These are phyloP conservation scores for Leptomonas pyrrhocoris DNA, from an alignment of 208 protist genomes.

Conservation along the genomic window DNA sequence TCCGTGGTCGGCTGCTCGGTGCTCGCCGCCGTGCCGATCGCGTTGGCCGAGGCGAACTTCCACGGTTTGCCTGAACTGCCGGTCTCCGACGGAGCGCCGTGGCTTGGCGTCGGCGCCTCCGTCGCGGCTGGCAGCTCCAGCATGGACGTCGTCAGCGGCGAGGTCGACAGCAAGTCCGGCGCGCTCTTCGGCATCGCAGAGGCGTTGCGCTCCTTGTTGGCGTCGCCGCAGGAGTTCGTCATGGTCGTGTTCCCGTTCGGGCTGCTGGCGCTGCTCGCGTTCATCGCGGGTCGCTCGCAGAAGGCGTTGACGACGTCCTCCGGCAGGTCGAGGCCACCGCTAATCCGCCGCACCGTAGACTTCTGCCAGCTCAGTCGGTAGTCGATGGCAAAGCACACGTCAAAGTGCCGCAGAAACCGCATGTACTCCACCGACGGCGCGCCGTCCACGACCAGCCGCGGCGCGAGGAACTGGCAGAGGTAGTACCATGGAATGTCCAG, in stretches of 20 bases:
- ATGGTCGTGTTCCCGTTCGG: background rate
- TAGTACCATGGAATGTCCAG: slow-evolving; percentile 89
- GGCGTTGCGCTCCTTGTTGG: background rate
- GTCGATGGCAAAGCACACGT: slow-evolving; percentile 47
- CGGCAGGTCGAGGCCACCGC: slow-evolving; percentile 58
- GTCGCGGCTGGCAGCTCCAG: background rate
- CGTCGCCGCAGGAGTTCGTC: background rate
- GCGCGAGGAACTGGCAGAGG: slow-evolving; percentile 71
- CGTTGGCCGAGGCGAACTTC: slow-evolving; percentile 1
- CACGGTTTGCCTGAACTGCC: slow-evolving; percentile 2
- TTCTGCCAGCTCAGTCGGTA: slow-evolving; percentile 59
- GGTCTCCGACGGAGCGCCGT: background rate
- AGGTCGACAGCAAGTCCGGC: background rate
- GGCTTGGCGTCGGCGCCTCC: background rate
- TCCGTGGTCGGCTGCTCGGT: background rate
- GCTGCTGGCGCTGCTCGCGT: slow-evolving; percentile 4
- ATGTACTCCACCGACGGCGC: slow-evolving; percentile 80
- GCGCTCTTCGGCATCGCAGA: background rate
- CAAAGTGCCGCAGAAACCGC: slow-evolving; percentile 74
- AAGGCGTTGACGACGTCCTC: slow-evolving; percentile 74
- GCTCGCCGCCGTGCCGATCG: too few relatives aligned
- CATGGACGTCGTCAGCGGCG: background rate
- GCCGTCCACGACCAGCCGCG: slow-evolving; percentile 56
- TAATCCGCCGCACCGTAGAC: slow-evolving; percentile 51
- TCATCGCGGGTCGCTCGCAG: slow-evolving; percentile 22